A percentile compares a stretch with the other conserved stretches of the same genome.
These are phyloP conservation scores for Setaria viridis DNA, from an alignment of 202 grass and related monocot species.

Conservation along the genomic window DNA sequence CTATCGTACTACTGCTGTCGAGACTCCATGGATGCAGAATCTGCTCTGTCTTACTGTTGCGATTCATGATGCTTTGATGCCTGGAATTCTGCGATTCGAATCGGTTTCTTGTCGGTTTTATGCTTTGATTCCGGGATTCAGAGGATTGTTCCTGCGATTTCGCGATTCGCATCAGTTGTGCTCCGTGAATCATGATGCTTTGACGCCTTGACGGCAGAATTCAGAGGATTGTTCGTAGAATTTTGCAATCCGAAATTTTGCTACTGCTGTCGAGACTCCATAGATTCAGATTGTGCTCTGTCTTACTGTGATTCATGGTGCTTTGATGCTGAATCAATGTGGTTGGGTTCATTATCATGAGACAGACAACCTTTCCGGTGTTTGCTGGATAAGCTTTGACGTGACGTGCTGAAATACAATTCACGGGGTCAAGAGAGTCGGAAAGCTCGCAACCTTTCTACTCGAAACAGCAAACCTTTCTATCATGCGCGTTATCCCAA, in stretches of 20 bases:
- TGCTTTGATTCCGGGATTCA: not conserved
- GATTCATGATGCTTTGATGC: not conserved
- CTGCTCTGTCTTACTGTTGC: not conserved
- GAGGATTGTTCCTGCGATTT: not conserved
- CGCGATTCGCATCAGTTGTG: not conserved
- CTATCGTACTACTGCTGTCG: not conserved
- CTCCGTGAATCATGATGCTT: no score
- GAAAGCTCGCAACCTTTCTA: slow-evolving; percentile 10
- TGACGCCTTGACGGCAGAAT: not conserved
- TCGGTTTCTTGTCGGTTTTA: not conserved
- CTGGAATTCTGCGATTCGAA: not conserved
- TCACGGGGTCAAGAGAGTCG: not conserved
- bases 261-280: no score
- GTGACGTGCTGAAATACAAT: not conserved
- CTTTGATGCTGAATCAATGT: no score
- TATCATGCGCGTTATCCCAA: not conserved
- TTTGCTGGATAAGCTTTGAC: not conserved
- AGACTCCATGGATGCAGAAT: not conserved
- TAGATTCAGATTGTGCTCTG: no score
- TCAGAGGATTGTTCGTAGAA: not conserved
- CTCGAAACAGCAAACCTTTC: not conserved
- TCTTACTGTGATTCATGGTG: no score
- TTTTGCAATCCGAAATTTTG: not conserved
- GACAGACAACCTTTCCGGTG: not conserved
- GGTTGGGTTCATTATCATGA: no score